A percentile compares a stretch with the other conserved stretches of the same genome.
phyloP scores from a whole-genome alignment of 345 rosid species.

The Cardamine chenopodiifolia region DNA sequence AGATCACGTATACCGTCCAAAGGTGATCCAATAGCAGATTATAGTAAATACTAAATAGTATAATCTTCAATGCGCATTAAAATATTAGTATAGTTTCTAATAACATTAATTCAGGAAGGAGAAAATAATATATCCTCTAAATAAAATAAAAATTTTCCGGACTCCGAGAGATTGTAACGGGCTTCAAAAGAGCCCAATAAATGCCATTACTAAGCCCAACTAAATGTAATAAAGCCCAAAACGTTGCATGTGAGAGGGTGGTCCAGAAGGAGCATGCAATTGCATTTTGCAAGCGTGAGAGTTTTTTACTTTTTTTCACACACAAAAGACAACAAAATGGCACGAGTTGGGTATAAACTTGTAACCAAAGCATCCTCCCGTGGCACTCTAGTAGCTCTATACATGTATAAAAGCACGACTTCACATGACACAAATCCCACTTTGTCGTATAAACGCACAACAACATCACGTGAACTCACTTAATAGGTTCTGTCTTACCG shows the following conservation, averaged over 20 bases:
- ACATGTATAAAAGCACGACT: not conserved
- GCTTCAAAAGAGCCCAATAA: not conserved
- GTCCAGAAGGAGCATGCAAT: slow-evolving; percentile 17
- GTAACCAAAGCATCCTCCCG: slow-evolving; percentile 1
- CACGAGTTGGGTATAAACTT: slow-evolving; percentile 18
- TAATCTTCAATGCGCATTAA: slow-evolving; percentile 9
- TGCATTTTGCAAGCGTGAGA: not conserved
- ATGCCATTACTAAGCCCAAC: no score
- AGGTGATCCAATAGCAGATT: not conserved
- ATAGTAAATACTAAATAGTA: not conserved
- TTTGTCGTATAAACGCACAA: slow-evolving; percentile 23
- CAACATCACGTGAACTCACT: slow-evolving; percentile 42
- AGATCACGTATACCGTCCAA: slow-evolving; percentile 1
- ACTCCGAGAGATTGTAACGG: not conserved
- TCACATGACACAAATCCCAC: slow-evolving; percentile 20
- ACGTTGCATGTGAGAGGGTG: not conserved
- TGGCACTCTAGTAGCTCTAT: not conserved
- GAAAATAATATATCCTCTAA: no score
- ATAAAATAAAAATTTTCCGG: not conserved
- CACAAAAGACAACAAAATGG: not conserved
- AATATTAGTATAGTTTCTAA: not conserved
- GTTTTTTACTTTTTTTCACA: not conserved
- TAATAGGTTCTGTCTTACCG: slow-evolving; percentile 26
- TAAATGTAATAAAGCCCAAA: not conserved
- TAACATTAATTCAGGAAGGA: not conserved